Conservation (phyloP, 345 rosid species). For the Hibiscus tridactylites region DNA sequence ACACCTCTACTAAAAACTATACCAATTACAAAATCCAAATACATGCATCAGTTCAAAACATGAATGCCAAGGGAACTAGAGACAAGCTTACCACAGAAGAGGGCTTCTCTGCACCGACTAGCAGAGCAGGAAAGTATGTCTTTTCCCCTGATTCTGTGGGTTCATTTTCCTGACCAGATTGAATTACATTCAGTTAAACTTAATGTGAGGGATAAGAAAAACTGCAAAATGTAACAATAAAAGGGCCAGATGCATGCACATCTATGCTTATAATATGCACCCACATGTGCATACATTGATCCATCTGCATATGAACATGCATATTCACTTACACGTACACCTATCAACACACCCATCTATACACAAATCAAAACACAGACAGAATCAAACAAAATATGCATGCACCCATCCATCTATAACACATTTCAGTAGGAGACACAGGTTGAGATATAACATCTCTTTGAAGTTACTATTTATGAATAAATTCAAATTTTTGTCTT, state of each 20-base stretch:
- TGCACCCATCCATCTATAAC: neutral
- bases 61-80: neutral
- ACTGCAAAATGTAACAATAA: neutral
- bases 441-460: neutral
- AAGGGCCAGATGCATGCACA: neutral
- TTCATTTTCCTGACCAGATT: constrained; percentile 51
- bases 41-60: neutral
- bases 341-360: neutral
- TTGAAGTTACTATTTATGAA: neutral
- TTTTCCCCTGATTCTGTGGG: constrained; percentile 72
- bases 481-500: neutral
- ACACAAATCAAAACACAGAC: neutral
- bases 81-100: constrained; percentile 63
- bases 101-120: constrained; percentile 50
- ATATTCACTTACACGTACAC: neutral
- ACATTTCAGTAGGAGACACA: neutral
- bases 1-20: neutral
- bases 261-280: neutral
- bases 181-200: constrained; percentile 5
- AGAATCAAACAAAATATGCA: neutral
- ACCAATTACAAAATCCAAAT: neutral
- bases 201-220: neutral
- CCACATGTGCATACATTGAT: neutral
- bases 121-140: constrained; percentile 77
- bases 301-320: neutral